These are phyloP conservation scores for Xylaria sp. DNA, from an alignment of 2,329 filamentous ascomycete genomes.

Conservation along the genomic window DNA sequence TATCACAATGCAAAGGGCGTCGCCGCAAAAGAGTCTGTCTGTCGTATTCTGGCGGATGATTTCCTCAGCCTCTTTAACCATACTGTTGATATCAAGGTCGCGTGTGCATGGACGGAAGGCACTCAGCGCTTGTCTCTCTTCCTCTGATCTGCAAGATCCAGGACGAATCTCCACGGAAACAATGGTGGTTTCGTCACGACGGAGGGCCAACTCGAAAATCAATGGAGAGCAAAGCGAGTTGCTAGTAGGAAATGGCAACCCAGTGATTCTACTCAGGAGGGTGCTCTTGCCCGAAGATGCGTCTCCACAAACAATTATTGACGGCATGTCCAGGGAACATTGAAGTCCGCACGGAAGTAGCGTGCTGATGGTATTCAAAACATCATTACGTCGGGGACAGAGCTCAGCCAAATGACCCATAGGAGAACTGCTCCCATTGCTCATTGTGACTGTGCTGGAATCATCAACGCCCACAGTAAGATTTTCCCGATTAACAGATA, in stretches of 20 bases:
- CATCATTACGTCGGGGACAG: not conserved
- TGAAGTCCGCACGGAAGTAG: not conserved
- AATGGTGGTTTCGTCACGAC: not conserved
- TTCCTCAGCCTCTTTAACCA: not conserved
- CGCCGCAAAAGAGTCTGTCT: not conserved
- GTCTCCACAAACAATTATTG: not conserved
- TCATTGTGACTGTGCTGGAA: not conserved
- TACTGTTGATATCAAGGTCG: not conserved
- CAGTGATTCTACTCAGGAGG: not conserved
- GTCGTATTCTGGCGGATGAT: not conserved
- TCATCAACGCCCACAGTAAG: not conserved
- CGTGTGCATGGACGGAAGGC: not conserved
- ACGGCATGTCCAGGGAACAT: not conserved
- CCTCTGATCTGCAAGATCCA: not conserved
- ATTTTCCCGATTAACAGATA: not conserved
- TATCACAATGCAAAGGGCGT: not conserved
- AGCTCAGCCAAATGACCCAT: not conserved
- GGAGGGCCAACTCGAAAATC: not conserved
- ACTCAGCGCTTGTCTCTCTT: not conserved
- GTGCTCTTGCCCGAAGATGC: not conserved
- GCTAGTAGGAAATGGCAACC: not conserved
- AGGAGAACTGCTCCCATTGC: not conserved
- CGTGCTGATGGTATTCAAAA: not conserved
- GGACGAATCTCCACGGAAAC: not conserved
- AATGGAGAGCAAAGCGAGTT: not conserved